phyloP scores from a whole-genome alignment of 2,329 filamentous ascomycete species.

The Claviceps citrina region DNA sequence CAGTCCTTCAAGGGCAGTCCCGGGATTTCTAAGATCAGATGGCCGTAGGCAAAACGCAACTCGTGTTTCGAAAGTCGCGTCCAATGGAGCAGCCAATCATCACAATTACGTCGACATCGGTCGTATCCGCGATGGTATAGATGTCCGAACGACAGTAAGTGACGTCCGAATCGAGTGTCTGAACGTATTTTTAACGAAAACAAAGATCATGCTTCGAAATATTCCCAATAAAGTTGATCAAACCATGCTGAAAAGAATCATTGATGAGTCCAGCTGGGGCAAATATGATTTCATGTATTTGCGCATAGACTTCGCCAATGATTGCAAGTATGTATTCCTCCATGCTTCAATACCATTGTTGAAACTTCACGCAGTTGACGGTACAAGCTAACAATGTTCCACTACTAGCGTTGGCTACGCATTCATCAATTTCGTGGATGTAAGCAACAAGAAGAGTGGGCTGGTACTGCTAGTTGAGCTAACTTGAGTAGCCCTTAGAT shows the following conservation, averaged over 20 bases:
- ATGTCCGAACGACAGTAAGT: constrained; percentile 61
- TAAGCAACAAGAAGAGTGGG: constrained; percentile 31
- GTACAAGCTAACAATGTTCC: constrained; percentile 2
- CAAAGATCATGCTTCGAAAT: constrained; percentile 81
- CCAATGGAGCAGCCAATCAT: constrained; percentile 32
- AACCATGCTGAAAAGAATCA: constrained; percentile 57
- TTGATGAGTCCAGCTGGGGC: constrained; percentile 65
- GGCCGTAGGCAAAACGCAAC: constrained; percentile 34
- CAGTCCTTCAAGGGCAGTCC: constrained; percentile 23
- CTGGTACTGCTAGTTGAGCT: background rate
- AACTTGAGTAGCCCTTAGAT: constrained; percentile 47
- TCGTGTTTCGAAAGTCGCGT: constrained; percentile 29
- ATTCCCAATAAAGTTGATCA: constrained; percentile 83
- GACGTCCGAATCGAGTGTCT: background rate
- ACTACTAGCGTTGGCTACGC: constrained; percentile 75
- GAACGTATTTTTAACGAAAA: constrained; percentile 6
- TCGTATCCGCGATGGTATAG: constrained; percentile 48
- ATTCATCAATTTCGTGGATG: constrained; percentile 86
- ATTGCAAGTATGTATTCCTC: constrained; percentile 55
- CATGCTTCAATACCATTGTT: constrained; percentile 5
- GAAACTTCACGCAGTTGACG: too few relatives aligned
- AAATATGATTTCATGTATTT: constrained; percentile 93
- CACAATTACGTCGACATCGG: constrained; percentile 48
- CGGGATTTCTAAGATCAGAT: constrained; percentile 21
- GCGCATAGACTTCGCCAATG: constrained; percentile 73